Base-by-base conservation (phyloP, 768 basidiomycete genomes). In the Rhizopogon sp. region DNA sequence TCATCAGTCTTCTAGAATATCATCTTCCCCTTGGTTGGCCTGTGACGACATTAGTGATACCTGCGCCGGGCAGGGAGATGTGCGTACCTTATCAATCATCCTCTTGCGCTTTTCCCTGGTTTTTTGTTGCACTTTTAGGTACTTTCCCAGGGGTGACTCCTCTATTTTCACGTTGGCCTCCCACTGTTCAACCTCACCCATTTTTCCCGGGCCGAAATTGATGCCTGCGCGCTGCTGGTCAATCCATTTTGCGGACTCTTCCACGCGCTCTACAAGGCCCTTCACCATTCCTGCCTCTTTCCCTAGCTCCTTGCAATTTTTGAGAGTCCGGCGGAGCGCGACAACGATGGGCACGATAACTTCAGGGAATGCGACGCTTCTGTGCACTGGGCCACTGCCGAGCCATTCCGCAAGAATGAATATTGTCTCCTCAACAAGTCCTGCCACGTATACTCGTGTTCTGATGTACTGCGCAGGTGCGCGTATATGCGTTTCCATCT, bases 351-450 rank as follows among this genome's bases (percentile, higher is more conserved):
- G 94, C 11, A 98, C 81, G 13, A 84, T 77, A 40, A 96, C 79
- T 72, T 99, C 97, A 2, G 97, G 96, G 78, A 97, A 98, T 1
- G 92, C 92, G 56, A 98, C 85, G 68, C 88, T 90, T 1, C 84
- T 88, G 47, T 91, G 88, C 1, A 95, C 84, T 0, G 82, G 74
- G 8, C 72, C 60, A 33, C 82, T 85, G 31, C 84, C 78, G 52
- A 93, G 82, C 84, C 90, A 93, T 63, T 94, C 93, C 1, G 85
- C 85, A 22, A 96, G 76, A 28, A 92, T 70, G 70, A 82, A 96
- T 5, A 79, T 68, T 14, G 87, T 73, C 70, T 98, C 97, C 52
- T 98, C 95, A 3, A 84, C 77, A 40, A 97, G 70, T 0, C 82
- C 85, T 63, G 97, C 95, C 45, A 79, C 75, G 68, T 93, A 93